These are phyloP conservation scores for Lumnitzera littorea DNA, from an alignment of 345 rosid genomes.

Conservation along the genomic window DNA sequence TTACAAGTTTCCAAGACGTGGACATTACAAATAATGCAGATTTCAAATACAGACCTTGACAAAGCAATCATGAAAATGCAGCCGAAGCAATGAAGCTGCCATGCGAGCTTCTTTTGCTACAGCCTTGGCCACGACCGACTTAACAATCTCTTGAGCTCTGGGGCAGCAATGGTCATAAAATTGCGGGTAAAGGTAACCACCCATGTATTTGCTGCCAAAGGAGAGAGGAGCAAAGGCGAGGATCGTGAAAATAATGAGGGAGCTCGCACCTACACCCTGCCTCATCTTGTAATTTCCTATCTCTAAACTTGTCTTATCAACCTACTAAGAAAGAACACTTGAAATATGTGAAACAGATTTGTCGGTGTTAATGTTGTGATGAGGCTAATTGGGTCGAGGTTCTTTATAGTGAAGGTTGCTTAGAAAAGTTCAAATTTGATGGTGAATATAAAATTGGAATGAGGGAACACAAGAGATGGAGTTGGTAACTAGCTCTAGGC, in stretches of 20 bases:
- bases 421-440: too few relatives aligned
- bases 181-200: slow-evolving; percentile 41
- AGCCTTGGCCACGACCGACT: slow-evolving; percentile 49
- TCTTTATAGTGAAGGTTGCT: too few relatives aligned
- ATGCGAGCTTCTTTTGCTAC: slow-evolving; percentile 56
- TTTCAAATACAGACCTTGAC: slow-evolving; percentile 39
- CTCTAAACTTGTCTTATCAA: too few relatives aligned
- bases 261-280: slow-evolving; percentile 1
- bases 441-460: too few relatives aligned
- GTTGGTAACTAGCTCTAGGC: too few relatives aligned
- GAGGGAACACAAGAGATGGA: too few relatives aligned
- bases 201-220: slow-evolving; percentile 15
- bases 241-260: slow-evolving; percentile 12
- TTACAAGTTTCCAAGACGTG: neutral
- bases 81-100: slow-evolving; percentile 80
- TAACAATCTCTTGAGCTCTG: slow-evolving; percentile 35
- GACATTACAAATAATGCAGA: neutral
- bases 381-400: too few relatives aligned
- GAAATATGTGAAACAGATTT: too few relatives aligned
- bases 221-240: slow-evolving; percentile 40
- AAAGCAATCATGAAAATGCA: slow-evolving; percentile 85
- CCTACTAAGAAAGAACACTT: too few relatives aligned
- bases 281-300: too few relatives aligned
- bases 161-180: slow-evolving; percentile 62
- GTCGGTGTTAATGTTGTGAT: too few relatives aligned